Conservation (phyloP, 306 rosid species). For the Luffa aegyptiaca region DNA sequence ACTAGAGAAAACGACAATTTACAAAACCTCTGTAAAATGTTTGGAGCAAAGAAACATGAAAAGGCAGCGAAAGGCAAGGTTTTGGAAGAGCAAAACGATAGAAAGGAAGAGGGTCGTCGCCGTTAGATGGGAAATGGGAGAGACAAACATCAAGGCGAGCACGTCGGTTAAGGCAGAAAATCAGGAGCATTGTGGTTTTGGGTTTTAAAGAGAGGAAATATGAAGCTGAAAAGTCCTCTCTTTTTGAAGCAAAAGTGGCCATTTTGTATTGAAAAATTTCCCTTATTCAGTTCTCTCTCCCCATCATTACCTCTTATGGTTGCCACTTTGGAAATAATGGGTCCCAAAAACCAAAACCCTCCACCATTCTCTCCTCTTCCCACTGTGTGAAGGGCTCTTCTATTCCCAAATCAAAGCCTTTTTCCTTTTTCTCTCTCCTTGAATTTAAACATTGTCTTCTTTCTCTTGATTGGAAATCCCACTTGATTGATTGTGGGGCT, state of each 20-base stretch:
- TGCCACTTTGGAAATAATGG: constrained; percentile 14
- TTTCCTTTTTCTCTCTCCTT: background rate
- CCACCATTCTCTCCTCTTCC: background rate
- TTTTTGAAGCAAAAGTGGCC: constrained; percentile 29
- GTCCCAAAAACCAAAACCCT: background rate
- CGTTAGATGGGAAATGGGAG: constrained; percentile 6
- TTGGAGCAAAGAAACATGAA: constrained; percentile 4
- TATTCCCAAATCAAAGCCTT: constrained; percentile 17
- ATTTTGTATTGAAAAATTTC: background rate
- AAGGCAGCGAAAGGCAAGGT: background rate
- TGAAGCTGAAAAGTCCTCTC: constrained; percentile 8
- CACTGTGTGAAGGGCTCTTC: background rate
- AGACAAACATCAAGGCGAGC: constrained; percentile 33
- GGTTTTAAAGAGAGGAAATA: background rate
- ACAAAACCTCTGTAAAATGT: constrained; percentile 12
- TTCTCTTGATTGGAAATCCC: background rate
- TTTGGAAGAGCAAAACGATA: background rate
- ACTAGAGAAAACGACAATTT: constrained; percentile 36
- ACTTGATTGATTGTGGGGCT: constrained; percentile 10
- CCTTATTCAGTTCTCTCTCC: constrained; percentile 1
- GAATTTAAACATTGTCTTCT: background rate
- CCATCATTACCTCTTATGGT: constrained; percentile 12
- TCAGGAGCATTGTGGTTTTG: constrained; percentile 24
- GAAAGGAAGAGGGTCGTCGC: background rate
- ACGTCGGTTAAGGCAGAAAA: constrained; percentile 30